phyloP scores from a whole-genome alignment of 1,284 basidiomycete species.

The Moesziomyces antarcticus region DNA sequence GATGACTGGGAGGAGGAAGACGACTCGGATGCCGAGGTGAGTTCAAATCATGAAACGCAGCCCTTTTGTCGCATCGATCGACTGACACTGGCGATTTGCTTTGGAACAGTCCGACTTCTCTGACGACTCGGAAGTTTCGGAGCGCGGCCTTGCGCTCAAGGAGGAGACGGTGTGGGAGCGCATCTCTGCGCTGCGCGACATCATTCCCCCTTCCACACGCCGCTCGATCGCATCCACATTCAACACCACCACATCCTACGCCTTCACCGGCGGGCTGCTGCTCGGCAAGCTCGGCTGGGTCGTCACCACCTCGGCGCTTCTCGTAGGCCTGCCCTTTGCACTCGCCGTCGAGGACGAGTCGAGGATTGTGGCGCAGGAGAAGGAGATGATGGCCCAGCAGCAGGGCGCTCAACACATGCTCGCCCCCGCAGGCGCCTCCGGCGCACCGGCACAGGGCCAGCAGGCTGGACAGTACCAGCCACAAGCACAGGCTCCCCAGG shows the following conservation, averaged over 20 bases:
- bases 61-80: no score
- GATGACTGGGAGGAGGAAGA: conserved; percentile 46
- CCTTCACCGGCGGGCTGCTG: conserved; percentile 75
- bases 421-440: conserved; percentile 25
- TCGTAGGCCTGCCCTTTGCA: conserved; percentile 91
- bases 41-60: no score
- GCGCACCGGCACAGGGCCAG: conserved; percentile 3
- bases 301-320: conserved; percentile 88
- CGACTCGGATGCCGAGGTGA: conserved; percentile 45
- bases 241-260: conserved; percentile 73
- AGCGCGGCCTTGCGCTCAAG: conserved; percentile 54
- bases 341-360: conserved; percentile 95
- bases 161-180: conserved; percentile 88
- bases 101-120: conserved; percentile 49
- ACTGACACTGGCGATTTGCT: background rate
- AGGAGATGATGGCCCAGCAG: conserved; percentile 91
- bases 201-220: conserved; percentile 89
- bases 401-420: conserved; percentile 79
- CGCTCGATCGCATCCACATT: conserved; percentile 77
- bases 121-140: conserved; percentile 57
- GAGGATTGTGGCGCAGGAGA: conserved; percentile 91
- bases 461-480: conserved; percentile 9
- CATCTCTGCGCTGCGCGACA: conserved; percentile 89
- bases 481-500: conserved; percentile 33
- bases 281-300: conserved; percentile 93